These are phyloP conservation scores for Candida alai DNA, from an alignment of 805 yeast species.

Conservation along the genomic window DNA sequence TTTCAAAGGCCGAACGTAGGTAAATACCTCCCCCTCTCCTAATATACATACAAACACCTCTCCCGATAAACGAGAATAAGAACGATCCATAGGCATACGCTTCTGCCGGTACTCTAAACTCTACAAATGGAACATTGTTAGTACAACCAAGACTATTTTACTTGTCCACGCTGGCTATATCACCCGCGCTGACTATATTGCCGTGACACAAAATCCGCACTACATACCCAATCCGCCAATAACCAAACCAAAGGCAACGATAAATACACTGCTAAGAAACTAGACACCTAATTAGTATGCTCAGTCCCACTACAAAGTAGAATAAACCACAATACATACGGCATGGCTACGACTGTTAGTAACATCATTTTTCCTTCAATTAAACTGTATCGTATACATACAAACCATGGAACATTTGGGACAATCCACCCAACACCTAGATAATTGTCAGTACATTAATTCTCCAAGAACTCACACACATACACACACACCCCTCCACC, in stretches of 20 bases:
- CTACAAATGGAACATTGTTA: conserved; percentile 21
- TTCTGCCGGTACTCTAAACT: conserved; percentile 53
- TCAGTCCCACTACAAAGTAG: not conserved
- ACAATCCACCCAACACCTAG: conserved; percentile 45
- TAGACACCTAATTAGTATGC: conserved; percentile 24
- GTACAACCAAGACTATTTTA: conserved; percentile 3
- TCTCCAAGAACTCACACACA: not conserved
- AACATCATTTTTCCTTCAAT: too few species aligned
- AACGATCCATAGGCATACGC: conserved; percentile 66
- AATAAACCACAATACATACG: conserved; percentile 19
- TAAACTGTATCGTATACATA: conserved; percentile 28
- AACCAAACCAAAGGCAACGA: conserved; percentile 50
- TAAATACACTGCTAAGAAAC: conserved; percentile 57
- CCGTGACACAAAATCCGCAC: not conserved
- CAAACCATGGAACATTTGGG: conserved; percentile 50
- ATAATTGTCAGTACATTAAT: conserved; percentile 10
- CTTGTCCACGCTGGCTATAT: not conserved
- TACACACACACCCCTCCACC: not conserved
- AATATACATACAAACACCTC: conserved; percentile 57
- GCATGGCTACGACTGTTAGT: conserved; percentile 30
- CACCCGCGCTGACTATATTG: conserved; percentile 11
- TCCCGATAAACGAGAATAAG: conserved; percentile 67
- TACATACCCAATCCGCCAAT: conserved; percentile 48
- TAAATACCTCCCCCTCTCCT: too few species aligned
- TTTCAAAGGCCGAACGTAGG: not conserved